A percentile compares a stretch with the other conserved stretches of the same genome.
Evolutionary conservation across 345 rosid species (phyloP).

Genomic region (Salix purpurea): DNA sequence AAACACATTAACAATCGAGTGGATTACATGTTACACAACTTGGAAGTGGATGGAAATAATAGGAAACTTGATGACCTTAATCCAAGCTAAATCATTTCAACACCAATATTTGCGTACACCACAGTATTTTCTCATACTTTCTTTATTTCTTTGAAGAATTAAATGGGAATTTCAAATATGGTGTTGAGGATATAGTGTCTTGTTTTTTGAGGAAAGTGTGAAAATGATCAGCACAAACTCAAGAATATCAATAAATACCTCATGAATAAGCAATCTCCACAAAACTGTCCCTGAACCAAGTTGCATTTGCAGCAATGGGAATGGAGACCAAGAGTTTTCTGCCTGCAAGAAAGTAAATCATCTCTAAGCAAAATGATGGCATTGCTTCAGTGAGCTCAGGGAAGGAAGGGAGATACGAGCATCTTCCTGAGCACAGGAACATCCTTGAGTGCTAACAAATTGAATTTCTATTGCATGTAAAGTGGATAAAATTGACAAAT

Average conservation of each 20-base stretch:
- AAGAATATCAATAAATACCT: constrained; percentile 16
- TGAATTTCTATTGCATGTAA: background rate
- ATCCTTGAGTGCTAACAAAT: background rate
- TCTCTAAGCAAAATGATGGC: constrained; percentile 1
- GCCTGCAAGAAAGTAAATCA: constrained; percentile 21
- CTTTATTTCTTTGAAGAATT: no score
- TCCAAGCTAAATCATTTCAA: background rate
- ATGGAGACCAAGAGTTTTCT: constrained; percentile 29
- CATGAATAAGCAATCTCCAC: constrained; percentile 38
- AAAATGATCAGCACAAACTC: no score
- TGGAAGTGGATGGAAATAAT: background rate
- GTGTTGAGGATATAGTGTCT: no score
- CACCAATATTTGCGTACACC: background rate
- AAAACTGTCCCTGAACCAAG: constrained; percentile 34
- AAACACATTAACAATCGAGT: background rate
- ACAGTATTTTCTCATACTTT: background rate
- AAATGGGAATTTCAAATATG: no score
- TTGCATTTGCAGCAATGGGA: constrained; percentile 33
- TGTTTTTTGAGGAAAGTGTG: no score
- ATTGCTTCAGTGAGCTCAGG: background rate
- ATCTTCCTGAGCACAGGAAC: background rate
- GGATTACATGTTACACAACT: background rate
- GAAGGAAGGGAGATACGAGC: background rate
- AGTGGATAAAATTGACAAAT: background rate
- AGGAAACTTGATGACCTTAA: background rate